phyloP scores from a whole-genome alignment of 164 flowering plant genomes.

The Aristolochia fimbriata region DNA sequence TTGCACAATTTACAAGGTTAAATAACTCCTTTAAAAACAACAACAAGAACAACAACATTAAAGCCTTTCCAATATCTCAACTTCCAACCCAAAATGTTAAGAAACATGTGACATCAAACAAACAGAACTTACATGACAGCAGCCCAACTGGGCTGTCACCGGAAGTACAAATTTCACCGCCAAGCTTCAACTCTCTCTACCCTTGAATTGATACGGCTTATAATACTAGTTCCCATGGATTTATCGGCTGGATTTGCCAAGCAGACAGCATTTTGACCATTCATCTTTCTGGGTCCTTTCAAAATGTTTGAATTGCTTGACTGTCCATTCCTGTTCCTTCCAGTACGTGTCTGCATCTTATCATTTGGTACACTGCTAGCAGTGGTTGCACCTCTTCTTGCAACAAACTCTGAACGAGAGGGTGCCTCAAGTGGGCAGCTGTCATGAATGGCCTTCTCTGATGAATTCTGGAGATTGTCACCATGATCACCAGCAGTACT shows the following conservation, averaged over 20 bases:
- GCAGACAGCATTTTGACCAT: constrained; percentile 14
- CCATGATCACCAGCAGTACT: constrained; percentile 9
- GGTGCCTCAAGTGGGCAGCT: constrained; percentile 16
- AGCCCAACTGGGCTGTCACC: neutral
- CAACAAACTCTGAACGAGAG: constrained; percentile 1
- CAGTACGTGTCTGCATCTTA: constrained; percentile 4
- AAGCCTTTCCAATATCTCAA: neutral
- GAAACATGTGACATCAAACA: neutral
- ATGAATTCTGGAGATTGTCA: constrained; percentile 8
- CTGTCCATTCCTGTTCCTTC: constrained; percentile 14
- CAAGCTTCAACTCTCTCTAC: constrained; percentile 68
- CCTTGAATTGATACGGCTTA: constrained; percentile 43
- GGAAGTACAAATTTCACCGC: constrained; percentile 25
- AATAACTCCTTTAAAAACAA: neutral
- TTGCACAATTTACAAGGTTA: neutral
- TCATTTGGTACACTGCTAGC: constrained; percentile 3
- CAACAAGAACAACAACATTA: neutral
- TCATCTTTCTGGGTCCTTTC: constrained; percentile 16
- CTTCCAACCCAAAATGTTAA: neutral
- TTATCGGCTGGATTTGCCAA: constrained; percentile 18
- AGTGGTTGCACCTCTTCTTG: constrained; percentile 3
- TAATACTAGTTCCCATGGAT: constrained; percentile 31
- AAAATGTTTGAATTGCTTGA: constrained; percentile 21
- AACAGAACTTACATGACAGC: neutral
- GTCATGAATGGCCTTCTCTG: constrained; percentile 13